These are phyloP conservation scores for Saccharomycopsis hybrid DNA, from an alignment of 1,139 yeast genomes.

Conservation along the genomic window DNA sequence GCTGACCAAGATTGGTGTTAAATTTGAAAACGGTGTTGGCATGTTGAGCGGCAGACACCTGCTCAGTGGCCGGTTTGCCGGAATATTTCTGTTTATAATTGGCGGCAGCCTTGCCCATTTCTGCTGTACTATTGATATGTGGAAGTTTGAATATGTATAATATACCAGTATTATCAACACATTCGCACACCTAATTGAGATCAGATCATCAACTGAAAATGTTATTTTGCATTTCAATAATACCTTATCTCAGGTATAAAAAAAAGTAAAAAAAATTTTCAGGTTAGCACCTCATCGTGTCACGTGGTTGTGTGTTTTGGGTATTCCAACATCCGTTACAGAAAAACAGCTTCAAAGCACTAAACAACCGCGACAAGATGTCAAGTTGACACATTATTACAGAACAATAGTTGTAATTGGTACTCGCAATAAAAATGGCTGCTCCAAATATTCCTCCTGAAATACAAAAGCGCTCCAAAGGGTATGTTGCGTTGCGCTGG, in stretches of 20 bases:
- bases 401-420: no score
- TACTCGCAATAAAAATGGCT: background rate
- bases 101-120: conserved; percentile 29
- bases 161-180: no score
- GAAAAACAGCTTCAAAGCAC: no score
- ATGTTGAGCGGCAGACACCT: conserved; percentile 55
- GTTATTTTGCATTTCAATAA: no score
- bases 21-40: conserved; percentile 85
- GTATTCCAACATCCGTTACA: no score
- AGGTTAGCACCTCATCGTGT: background rate
- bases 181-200: no score
- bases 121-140: background rate
- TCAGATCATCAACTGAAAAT: no score
- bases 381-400: background rate
- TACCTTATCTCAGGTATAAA: no score
- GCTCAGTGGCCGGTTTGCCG: conserved; percentile 35
- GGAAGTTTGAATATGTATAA: no score
- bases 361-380: no score
- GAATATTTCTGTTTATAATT: conserved; percentile 20
- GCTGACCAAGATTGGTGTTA: conserved; percentile 96
- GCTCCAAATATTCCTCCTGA: background rate
- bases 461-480: background rate
- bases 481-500: background rate
- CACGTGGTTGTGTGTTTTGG: background rate
- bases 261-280: background rate